Evolutionary conservation across 768 basidiomycete genomes (phyloP), one percentile per base, ranked within the genome.

Genomic region (Bullera alba): DNA sequence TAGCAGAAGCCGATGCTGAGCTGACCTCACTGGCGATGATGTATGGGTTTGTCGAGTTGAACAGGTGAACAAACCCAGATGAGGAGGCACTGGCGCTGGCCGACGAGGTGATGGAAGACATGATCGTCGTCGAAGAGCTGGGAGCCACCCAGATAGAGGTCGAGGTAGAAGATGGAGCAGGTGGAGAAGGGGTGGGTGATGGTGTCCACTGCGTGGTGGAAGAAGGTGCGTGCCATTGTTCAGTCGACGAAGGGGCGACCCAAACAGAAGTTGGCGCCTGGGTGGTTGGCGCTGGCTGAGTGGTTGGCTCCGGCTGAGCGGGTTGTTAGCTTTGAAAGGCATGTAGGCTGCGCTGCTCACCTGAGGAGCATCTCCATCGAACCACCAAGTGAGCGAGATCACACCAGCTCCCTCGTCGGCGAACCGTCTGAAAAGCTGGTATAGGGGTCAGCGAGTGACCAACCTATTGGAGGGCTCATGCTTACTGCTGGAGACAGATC

Each of bases 331-430:
- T 10, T 19, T 14, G 12, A n/a, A n/a, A n/a, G n/a, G n/a, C n/a
- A n/a, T n/a, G n/a, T n/a, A n/a, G n/a, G n/a, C n/a, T n/a, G n/a
- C n/a, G n/a, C n/a, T n/a, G n/a, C n/a, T n/a, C n/a, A n/a, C n/a
- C n/a, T n/a, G 10, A 10, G 37, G 37, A 39, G 14, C 23, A 15
- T 48, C 56, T 25, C 49, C 63, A 15, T 63, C 54, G 47, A 54
- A 69, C 67, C 67, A 69, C 67, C 67, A 69, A 4, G 53, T 61
- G 38, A 69, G 57, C 28, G 42, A 36, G 25, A 69, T 36, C 3
- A 53, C 53, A 29, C 67, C 67, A 1, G 51, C 67, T 26, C 39
- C 46, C 7, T 44, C 39, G 28, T 36, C 32, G n/a, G 61, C 63
- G 48, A 62, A 69, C 36, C 54, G 58, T n/a, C 46, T 39, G 55